These are phyloP conservation scores for Beauveria scarabaeidicola DNA, from an alignment of 2,329 filamentous ascomycete genomes.

Conservation along the genomic window DNA sequence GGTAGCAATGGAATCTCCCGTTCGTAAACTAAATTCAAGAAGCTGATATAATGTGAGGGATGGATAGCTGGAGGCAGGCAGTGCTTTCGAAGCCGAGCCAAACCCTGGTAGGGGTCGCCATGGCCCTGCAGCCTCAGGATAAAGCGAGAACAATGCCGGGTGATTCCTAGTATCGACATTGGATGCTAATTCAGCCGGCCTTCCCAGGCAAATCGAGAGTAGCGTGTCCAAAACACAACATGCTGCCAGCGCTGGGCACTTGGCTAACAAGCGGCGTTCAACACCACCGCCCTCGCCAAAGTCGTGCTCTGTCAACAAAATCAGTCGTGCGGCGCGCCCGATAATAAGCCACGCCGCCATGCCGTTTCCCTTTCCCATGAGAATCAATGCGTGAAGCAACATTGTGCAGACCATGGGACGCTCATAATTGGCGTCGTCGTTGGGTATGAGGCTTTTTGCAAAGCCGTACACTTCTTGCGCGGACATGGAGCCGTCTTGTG, in stretches of 20 bases:
- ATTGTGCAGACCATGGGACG: conserved; percentile 30
- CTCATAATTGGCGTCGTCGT: conserved; percentile 39
- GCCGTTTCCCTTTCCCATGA: conserved; percentile 50
- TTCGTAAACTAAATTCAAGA: not conserved
- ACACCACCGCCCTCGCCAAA: conserved; percentile 12
- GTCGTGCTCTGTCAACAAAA: conserved; percentile 21
- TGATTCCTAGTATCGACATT: conserved; percentile 32
- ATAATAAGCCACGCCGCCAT: conserved; percentile 55
- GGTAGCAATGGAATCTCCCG: not conserved
- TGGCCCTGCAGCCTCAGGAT: conserved; percentile 65
- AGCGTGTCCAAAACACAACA: conserved; percentile 57
- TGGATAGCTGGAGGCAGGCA: not conserved
- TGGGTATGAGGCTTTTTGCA: conserved; percentile 40
- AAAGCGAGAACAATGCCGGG: conserved; percentile 53
- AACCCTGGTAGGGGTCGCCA: conserved; percentile 49
- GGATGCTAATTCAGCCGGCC: conserved; percentile 39
- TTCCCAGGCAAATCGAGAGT: conserved; percentile 42
- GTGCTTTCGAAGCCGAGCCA: conserved; percentile 14
- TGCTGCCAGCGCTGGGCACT: conserved; percentile 32
- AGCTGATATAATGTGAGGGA: conserved; percentile 4
- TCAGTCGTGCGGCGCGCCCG: conserved; percentile 49
- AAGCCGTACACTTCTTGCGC: conserved; percentile 38
- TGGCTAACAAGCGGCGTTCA: conserved; percentile 12
- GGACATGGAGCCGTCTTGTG: conserved; percentile 1
- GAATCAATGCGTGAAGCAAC: conserved; percentile 52